phyloP scores from a whole-genome alignment of 2,329 filamentous ascomycete species.

The Pyrenochaeta sp. region DNA sequence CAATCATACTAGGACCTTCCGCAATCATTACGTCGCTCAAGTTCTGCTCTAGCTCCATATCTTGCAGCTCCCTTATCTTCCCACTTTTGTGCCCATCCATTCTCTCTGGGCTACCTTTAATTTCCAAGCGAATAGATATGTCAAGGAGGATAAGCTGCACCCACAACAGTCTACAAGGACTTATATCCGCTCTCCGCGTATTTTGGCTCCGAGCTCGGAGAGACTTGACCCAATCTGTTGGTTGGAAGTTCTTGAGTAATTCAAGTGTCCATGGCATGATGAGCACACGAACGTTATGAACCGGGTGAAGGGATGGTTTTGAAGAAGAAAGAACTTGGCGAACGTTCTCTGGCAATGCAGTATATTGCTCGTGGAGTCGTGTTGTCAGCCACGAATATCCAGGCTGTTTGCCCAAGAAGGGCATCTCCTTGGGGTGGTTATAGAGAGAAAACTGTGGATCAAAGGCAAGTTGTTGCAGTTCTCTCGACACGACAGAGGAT shows the following conservation, averaged over 20 bases:
- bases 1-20: background rate
- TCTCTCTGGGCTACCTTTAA: background rate
- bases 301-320: background rate
- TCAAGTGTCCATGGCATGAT: background rate
- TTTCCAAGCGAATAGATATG: constrained; percentile 3
- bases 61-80: background rate
- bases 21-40: background rate
- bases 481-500: too few relatives aligned
- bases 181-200: background rate
- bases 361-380: background rate
- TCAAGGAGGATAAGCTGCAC: constrained; percentile 1
- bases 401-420: background rate
- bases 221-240: background rate
- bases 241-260: background rate
- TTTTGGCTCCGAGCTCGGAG: background rate
- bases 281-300: background rate
- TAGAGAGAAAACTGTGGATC: background rate
- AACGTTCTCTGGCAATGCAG: background rate
- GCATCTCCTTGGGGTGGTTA: background rate
- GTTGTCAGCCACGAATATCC: background rate
- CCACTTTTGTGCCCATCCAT: background rate
- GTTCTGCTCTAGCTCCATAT: background rate
- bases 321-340: background rate
- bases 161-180: background rate
- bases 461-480: background rate